phyloP scores from a whole-genome alignment of 2,329 filamentous ascomycete species.

The Penicillium corylophilum region DNA sequence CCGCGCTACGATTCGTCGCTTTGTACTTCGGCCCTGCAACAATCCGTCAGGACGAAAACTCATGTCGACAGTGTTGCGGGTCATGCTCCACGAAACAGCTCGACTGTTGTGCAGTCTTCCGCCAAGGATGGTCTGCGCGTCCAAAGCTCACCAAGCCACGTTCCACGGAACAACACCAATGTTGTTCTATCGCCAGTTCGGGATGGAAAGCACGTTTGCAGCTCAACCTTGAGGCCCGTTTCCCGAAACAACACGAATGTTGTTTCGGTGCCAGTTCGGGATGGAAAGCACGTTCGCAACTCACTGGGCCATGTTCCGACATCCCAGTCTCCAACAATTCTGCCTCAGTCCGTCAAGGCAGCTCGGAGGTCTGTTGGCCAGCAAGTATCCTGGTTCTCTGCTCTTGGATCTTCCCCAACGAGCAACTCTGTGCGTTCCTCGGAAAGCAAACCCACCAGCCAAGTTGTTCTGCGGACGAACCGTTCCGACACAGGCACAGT shows the following conservation, averaged over 20 bases:
- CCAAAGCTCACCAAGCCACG: background rate
- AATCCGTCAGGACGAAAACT: background rate
- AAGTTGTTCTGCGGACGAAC: background rate
- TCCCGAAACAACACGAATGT: background rate
- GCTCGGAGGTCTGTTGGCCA: background rate
- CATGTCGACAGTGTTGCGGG: conserved; percentile 1
- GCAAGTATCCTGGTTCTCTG: conserved; percentile 8
- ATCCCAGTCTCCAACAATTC: background rate
- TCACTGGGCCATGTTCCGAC: background rate
- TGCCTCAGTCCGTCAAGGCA: background rate
- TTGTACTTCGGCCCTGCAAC: conserved; percentile 3
- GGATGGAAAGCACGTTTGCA: background rate
- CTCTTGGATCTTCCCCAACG: background rate
- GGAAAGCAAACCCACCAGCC: background rate
- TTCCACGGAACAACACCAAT: background rate
- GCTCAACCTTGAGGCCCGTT: background rate
- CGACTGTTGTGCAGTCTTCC: background rate
- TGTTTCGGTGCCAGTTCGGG: background rate
- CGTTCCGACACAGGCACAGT: background rate
- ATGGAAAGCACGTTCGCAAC: background rate
- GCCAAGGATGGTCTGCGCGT: background rate
- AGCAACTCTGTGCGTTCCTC: background rate
- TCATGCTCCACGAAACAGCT: conserved; percentile 1
- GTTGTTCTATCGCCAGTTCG: background rate
- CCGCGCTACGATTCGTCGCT: conserved; percentile 10